phyloP scores from a whole-genome alignment of 164 flowering plant species.

The Kingdonia uniflora region DNA sequence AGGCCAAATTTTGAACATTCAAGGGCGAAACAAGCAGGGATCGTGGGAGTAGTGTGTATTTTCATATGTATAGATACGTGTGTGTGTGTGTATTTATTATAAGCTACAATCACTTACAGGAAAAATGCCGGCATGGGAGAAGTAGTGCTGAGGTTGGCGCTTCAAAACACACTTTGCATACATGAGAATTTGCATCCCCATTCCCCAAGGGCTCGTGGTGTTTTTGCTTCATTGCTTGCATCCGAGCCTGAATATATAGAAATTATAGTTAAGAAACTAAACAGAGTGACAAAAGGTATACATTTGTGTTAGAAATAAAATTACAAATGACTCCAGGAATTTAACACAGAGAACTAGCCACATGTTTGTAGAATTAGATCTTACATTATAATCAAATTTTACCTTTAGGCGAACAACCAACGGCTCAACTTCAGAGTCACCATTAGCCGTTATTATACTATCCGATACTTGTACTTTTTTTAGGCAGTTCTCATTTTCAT shows the following conservation, averaged over 20 bases:
- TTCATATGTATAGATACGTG: no score
- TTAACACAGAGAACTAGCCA: no score
- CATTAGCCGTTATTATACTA: conserved; percentile 27
- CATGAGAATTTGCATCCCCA: conserved; percentile 73
- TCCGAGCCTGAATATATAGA: conserved; percentile 49
- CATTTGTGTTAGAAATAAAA: no score
- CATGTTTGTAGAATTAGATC: no score
- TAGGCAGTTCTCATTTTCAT: conserved; percentile 17
- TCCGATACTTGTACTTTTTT: conserved; percentile 37
- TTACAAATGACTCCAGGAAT: no score
- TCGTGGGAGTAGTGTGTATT: no score
- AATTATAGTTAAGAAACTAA: no score
- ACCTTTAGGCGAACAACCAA: conserved; percentile 83
- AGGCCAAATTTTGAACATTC: no score
- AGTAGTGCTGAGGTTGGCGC: conserved; percentile 86
- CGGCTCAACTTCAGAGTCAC: conserved; percentile 47
- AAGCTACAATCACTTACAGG: conserved; percentile 43
- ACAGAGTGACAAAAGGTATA: no score
- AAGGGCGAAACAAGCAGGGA: no score
- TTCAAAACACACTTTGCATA: conserved; percentile 95
- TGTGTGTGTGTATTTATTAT: no score
- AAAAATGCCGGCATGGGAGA: conserved; percentile 97
- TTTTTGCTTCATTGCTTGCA: conserved; percentile 95
- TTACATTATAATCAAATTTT: conserved; percentile 5
- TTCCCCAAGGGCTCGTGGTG: conserved; percentile 42